Conservation (phyloP, 768 basidiomycete genomes). For the Collybia sordida region DNA sequence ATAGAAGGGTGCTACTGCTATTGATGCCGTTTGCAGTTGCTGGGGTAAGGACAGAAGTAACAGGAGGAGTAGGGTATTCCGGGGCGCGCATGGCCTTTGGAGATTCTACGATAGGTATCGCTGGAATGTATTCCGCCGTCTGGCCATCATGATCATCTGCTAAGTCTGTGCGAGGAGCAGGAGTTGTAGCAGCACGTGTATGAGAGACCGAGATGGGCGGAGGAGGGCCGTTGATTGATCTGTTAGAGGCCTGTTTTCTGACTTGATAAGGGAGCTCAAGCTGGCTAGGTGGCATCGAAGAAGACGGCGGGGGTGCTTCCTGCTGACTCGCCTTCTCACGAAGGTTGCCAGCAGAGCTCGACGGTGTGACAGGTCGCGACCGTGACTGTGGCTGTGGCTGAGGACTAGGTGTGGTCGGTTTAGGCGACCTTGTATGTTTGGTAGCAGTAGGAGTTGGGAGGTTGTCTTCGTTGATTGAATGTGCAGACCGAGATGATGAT, state of each 20-base stretch:
- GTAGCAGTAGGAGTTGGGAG: constrained; percentile 18
- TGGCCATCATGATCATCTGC: constrained; percentile 16
- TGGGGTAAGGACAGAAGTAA: constrained; percentile 13
- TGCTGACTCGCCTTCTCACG: constrained; percentile 8
- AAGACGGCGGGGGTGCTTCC: constrained; percentile 2
- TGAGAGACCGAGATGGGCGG: constrained; percentile 23
- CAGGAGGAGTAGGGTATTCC: constrained; percentile 20
- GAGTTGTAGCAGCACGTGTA: constrained; percentile 27
- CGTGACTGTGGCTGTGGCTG: constrained; percentile 10
- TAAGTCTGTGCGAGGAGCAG: constrained; percentile 13
- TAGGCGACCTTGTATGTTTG: constrained; percentile 11
- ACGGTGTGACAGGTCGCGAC: constrained; percentile 15
- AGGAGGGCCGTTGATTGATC: constrained; percentile 28
- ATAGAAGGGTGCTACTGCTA: constrained; percentile 16
- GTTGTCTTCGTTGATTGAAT: constrained; percentile 17
- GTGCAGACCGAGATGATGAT: constrained; percentile 7
- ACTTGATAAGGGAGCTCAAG: constrained; percentile 26
- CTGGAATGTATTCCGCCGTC: constrained; percentile 8
- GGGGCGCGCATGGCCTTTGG: constrained; percentile 37
- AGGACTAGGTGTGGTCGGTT: constrained; percentile 6
- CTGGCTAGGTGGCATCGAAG: constrained; percentile 15
- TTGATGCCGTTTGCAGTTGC: constrained; percentile 6
- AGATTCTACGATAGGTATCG: constrained; percentile 41
- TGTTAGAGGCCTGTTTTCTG: constrained; percentile 34
- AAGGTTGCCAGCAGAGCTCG: constrained; percentile 17